phyloP scores from a whole-genome alignment of 768 basidiomycete genomes.

The Suillus bovinus region DNA sequence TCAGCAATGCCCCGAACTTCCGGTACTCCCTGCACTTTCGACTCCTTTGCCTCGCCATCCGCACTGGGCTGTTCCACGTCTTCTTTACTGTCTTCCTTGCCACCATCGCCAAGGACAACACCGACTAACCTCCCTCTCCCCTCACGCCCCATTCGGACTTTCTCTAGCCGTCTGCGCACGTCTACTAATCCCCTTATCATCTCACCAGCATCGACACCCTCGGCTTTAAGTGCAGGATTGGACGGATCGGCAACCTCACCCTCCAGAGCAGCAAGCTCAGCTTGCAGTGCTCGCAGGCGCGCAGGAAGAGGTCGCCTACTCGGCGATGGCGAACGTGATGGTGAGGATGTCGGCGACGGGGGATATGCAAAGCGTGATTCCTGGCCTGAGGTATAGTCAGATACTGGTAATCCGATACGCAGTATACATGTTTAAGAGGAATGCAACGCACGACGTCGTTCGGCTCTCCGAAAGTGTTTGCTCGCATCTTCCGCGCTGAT shows the following conservation, averaged over 20 bases:
- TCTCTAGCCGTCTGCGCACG: slow-evolving; percentile 66
- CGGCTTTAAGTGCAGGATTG: slow-evolving; percentile 64
- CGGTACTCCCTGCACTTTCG: slow-evolving; percentile 24
- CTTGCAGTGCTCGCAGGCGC: slow-evolving; percentile 65
- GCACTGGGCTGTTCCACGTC: slow-evolving; percentile 3
- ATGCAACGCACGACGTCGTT: slow-evolving; percentile 51
- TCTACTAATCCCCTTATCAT: slow-evolving; percentile 78
- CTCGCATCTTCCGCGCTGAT: slow-evolving; percentile 69
- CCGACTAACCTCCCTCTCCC: slow-evolving; percentile 65
- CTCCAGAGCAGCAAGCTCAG: slow-evolving; percentile 81
- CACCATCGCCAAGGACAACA: slow-evolving; percentile 42
- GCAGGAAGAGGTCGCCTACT: slow-evolving; percentile 49
- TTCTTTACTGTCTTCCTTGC: slow-evolving; percentile 13
- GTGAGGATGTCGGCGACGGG: slow-evolving; percentile 53
- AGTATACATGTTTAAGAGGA: background rate
- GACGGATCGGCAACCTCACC: slow-evolving; percentile 79
- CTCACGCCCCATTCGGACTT: slow-evolving; percentile 64
- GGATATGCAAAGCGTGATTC: slow-evolving; percentile 70
- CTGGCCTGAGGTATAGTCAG: slow-evolving; percentile 40
- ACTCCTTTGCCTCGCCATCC: slow-evolving; percentile 15
- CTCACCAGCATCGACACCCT: slow-evolving; percentile 69
- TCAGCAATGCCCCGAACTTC: slow-evolving; percentile 59
- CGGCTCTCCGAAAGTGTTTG: slow-evolving; percentile 70
- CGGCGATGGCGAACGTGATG: slow-evolving; percentile 32
- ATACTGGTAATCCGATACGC: background rate